Evolutionary conservation across 2,329 filamentous ascomycete genomes (phyloP).

Genomic region (Aspergillus sp.): DNA sequence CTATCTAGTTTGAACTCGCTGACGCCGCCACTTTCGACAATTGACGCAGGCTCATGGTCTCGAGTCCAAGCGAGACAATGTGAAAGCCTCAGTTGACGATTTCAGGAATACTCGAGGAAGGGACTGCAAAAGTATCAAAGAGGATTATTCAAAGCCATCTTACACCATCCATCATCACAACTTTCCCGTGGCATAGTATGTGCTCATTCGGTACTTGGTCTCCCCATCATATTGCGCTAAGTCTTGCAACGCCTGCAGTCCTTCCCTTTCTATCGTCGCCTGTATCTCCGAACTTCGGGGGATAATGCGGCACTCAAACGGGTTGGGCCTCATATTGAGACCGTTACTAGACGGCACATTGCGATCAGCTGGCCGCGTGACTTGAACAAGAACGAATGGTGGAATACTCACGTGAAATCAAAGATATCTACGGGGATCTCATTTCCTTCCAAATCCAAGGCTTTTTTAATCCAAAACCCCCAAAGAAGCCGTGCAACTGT

Average conservation of each 20-base stretch:
- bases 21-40: too few relatives aligned
- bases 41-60: too few relatives aligned
- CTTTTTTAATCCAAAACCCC: too few relatives aligned
- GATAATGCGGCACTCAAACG: not conserved
- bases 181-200: too few relatives aligned
- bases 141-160: too few relatives aligned
- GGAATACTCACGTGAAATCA: not conserved
- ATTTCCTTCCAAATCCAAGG: not conserved
- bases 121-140: too few relatives aligned
- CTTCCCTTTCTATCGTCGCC: not conserved
- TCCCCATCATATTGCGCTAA: not conserved
- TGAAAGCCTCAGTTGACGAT: too few relatives aligned
- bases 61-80: too few relatives aligned
- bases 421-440: not conserved
- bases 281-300: not conserved
- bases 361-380: not conserved
- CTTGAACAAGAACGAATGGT: not conserved
- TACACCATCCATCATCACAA: too few relatives aligned
- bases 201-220: not conserved
- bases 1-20: too few relatives aligned
- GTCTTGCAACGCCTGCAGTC: not conserved
- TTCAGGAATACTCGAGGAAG: too few relatives aligned
- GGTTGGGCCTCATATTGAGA: not conserved
- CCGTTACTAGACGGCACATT: not conserved
- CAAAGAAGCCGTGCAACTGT: too few relatives aligned